Evolutionary conservation across 1,284 basidiomycete species (phyloP).

Genomic region (Marasmius sp.): DNA sequence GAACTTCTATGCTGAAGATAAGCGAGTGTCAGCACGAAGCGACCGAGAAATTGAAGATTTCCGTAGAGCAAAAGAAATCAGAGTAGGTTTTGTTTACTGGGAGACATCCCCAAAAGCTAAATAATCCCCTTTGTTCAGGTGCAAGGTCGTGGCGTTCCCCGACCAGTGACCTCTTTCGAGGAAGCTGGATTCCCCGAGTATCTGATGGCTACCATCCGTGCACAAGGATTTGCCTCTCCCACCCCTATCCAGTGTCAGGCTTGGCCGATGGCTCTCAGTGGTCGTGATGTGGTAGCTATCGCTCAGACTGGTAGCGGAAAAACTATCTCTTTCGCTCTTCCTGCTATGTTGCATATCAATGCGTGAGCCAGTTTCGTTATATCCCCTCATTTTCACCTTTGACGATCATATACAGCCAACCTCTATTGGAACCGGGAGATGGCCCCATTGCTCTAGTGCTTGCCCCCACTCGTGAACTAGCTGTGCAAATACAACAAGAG

Average conservation of each 20-base stretch:
- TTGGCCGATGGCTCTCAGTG: constrained; percentile 96
- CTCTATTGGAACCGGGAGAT: constrained; percentile 90
- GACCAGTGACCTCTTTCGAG: constrained; percentile 90
- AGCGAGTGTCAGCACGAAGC: constrained; percentile 74
- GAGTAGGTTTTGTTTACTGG: constrained; percentile 41
- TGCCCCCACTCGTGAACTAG: constrained; percentile 96
- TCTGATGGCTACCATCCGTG: constrained; percentile 89
- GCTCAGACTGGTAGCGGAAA: constrained; percentile 97
- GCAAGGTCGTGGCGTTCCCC: constrained; percentile 86
- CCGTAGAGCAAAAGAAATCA: constrained; percentile 85
- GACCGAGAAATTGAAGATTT: constrained; percentile 91
- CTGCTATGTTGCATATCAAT: constrained; percentile 99
- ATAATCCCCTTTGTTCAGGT: constrained; percentile 47
- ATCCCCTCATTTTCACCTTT: constrained; percentile 10
- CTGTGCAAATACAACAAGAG: constrained; percentile 98
- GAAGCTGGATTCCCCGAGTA: constrained; percentile 97
- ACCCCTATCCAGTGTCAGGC: constrained; percentile 98
- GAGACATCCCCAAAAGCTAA: not conserved
- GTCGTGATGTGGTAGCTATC: constrained; percentile 94
- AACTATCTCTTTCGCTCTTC: constrained; percentile 97
- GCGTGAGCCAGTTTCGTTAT: constrained; percentile 56
- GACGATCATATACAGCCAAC: constrained; percentile 60
- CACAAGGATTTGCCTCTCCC: constrained; percentile 88
- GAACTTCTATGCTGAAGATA: constrained; percentile 98
- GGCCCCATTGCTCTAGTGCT: constrained; percentile 97